These are phyloP conservation scores for Handroanthus guayacan DNA, from an alignment of 257 asterid species.

Conservation along the genomic window DNA sequence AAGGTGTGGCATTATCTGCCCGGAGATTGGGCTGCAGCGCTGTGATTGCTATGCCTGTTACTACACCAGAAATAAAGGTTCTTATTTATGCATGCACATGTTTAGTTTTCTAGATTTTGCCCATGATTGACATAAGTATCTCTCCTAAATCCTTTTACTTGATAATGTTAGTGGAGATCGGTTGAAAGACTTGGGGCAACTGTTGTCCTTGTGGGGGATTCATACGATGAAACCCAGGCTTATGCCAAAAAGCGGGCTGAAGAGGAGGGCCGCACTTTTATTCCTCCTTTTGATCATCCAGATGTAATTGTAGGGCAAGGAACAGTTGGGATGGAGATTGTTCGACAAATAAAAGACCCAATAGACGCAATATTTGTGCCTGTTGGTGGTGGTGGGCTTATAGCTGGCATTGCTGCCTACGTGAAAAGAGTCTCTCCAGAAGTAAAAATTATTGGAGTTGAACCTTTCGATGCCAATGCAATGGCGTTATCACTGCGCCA, in stretches of 20 bases:
- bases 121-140: neutral
- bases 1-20: constrained; percentile 84
- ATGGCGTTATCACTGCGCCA: constrained; percentile 90
- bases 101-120: neutral
- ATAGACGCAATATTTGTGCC: constrained; percentile 92
- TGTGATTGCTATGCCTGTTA: constrained; percentile 82
- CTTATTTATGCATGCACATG: constrained; percentile 13
- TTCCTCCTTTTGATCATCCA: constrained; percentile 99
- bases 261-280: constrained; percentile 74
- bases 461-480: constrained; percentile 93
- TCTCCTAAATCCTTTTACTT: constrained; percentile 25
- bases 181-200: constrained; percentile 90
- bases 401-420: constrained; percentile 97
- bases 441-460: constrained; percentile 91
- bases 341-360: constrained; percentile 71
- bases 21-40: constrained; percentile 57
- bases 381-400: constrained; percentile 97
- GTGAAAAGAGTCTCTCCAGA: constrained; percentile 88
- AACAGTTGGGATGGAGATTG: constrained; percentile 94
- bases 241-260: constrained; percentile 77
- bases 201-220: constrained; percentile 87
- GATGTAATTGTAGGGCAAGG: constrained; percentile 93
- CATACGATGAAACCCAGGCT: constrained; percentile 93
- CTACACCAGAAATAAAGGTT: constrained; percentile 97
- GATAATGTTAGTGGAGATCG: constrained; percentile 70